Evolutionary conservation across 2,329 filamentous ascomycete genomes (phyloP).

Genomic region (Metarhizium brunneum): DNA sequence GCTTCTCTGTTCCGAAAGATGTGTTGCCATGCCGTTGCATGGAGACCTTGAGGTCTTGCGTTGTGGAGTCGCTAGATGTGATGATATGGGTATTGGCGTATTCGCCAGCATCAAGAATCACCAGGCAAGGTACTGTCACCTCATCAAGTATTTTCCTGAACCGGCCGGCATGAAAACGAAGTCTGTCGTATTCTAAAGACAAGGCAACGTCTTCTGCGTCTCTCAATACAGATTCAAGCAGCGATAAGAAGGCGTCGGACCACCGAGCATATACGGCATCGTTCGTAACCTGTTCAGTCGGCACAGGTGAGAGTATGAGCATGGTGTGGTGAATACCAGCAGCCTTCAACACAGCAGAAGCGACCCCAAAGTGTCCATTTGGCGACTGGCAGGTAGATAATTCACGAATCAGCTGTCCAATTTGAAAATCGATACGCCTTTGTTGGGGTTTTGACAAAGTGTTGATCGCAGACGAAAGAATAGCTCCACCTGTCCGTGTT

Average conservation of each 20-base stretch:
- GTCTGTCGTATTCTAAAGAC: constrained; percentile 44
- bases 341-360: constrained; percentile 14
- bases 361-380: constrained; percentile 36
- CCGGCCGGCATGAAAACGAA: constrained; percentile 42
- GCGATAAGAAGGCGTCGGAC: constrained; percentile 45
- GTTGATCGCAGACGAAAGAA: constrained; percentile 25
- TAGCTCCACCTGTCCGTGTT: constrained; percentile 24
- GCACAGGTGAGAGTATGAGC: not conserved
- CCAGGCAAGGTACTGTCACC: constrained; percentile 41
- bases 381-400: constrained; percentile 36
- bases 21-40: not conserved
- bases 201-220: constrained; percentile 53
- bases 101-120: constrained; percentile 43
- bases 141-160: constrained; percentile 41
- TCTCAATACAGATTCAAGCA: constrained; percentile 46
- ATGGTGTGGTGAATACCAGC: not conserved
- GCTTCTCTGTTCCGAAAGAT: not conserved
- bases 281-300: not conserved
- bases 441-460: constrained; percentile 26
- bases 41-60: not conserved
- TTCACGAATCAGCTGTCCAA: constrained; percentile 34
- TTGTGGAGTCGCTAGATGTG: not conserved
- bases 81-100: constrained; percentile 40
- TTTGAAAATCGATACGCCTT: constrained; percentile 33
- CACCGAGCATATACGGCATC: constrained; percentile 28